Base-by-base conservation (phyloP, 2,329 filamentous ascomycete genomes). In the Geosmithia morbida region DNA sequence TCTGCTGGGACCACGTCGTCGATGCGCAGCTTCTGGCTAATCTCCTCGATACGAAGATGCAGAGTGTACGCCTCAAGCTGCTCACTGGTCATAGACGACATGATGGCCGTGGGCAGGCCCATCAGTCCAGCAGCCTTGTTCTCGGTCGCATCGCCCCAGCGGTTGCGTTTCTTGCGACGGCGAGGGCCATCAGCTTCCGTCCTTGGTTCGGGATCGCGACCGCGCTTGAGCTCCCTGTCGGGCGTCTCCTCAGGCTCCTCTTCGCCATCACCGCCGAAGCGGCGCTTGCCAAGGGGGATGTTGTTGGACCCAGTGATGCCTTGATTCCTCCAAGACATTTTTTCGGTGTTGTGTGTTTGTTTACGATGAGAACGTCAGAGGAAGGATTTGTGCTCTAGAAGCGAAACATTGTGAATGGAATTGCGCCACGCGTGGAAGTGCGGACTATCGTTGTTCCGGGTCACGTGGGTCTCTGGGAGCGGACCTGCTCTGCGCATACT, bases 261-360 rank as follows among this genome's bases (percentile, higher is more conserved):
- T 41, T 65, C 65, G 16, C 60, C 59, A 7, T 83, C 82, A 54
- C 77, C 85, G 51, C 80, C 83, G 57, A 94, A 88, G 51, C 89
- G 85, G 58, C 85, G 80, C 57, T 80, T 94, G 46, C 92, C 92
- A 51, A 98, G 71, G 51, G 92, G 92, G 58, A 98, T 94, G 61
- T 96, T 97, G 68, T 98, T 98, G 43, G 94, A 97, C 46, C 92
- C 92, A 18, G 92, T 98, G 63, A 95, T 94, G 56, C 92, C 92
- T 64, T 82, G 79, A 49, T 68, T 78, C 70, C 78, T 72, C 79
- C 79, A 83, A 59, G 79, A 71, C 79, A 83, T 83, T 41, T 46
- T 47, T 47, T 40, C 8, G 2, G 43, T 20, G 33, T 3, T n/a
- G 13, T 3, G 19, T 26, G 43, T 26, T 44, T 17, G 43, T 22